Conservation (phyloP, 176 grass and related monocot species). For the Dactylis glomerata region DNA sequence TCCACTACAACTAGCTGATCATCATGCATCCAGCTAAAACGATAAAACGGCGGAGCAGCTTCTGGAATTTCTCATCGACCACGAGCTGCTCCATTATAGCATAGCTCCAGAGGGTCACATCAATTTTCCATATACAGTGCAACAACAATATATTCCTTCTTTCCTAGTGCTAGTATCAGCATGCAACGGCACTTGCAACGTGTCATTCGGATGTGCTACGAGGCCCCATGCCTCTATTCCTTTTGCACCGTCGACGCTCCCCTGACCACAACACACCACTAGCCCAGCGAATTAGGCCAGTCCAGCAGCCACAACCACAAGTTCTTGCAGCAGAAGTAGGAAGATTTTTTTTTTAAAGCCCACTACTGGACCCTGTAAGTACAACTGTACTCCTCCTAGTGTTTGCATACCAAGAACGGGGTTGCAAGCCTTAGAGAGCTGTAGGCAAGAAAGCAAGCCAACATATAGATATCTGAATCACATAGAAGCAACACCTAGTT, state of each 20-base stretch:
- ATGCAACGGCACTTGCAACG: slow-evolving; percentile 10
- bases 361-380: slow-evolving; percentile 24
- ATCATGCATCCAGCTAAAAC: not conserved
- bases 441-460: not conserved
- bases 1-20: slow-evolving; percentile 17
- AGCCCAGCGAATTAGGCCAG: not conserved
- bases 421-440: not conserved
- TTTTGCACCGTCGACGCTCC: not conserved
- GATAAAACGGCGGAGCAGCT: slow-evolving; percentile 13
- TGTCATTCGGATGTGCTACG: not conserved
- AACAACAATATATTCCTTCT: not conserved
- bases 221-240: not conserved
- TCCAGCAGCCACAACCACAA: slow-evolving; percentile 34
- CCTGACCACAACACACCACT: not conserved
- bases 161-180: not conserved
- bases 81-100: not conserved
- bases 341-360: not conserved
- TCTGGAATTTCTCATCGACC: slow-evolving; percentile 2
- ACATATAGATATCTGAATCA: not conserved
- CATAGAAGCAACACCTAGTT: not conserved
- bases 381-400: not conserved
- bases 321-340: not conserved
- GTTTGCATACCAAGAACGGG: not conserved
- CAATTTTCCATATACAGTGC: not conserved
- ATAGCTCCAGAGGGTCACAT: not conserved